phyloP scores from a whole-genome alignment of 495 filamentous ascomycete genomes.

The Bryoglossum gracile region DNA sequence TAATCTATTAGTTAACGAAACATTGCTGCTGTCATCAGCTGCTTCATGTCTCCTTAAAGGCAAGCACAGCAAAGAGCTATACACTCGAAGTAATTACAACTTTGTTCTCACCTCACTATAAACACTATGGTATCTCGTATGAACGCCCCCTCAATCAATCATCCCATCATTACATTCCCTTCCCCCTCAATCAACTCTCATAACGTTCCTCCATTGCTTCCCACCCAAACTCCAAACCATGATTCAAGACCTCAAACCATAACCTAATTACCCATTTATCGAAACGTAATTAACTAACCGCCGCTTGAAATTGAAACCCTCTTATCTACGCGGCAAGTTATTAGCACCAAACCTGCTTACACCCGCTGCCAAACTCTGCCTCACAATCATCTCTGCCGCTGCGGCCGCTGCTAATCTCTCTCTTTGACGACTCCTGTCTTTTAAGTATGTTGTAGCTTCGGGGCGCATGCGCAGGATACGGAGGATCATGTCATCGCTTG shows the following conservation, averaged over 20 bases:
- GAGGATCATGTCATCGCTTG: slow-evolving; percentile 97
- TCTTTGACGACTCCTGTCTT: slow-evolving; percentile 86
- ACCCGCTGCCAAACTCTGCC: slow-evolving; percentile 76
- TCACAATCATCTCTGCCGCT: slow-evolving; percentile 89
- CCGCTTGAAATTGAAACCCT: not conserved
- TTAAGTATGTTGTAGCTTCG: slow-evolving; percentile 85
- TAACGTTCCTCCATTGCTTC: not conserved
- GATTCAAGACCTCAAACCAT: not conserved
- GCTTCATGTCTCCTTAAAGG: no score
- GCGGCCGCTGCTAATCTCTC: slow-evolving; percentile 84
- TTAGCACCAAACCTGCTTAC: slow-evolving; percentile 54
- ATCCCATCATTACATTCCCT: slow-evolving; percentile 6
- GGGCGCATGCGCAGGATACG: slow-evolving; percentile 93
- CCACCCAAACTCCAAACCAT: not conserved
- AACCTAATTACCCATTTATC: not conserved
- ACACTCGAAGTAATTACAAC: no score
- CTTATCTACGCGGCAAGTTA: slow-evolving; percentile 34
- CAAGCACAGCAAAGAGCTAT: no score
- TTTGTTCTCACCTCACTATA: not conserved
- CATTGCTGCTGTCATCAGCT: no score
- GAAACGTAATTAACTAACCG: no score
- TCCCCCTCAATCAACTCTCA: not conserved
- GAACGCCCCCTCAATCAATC: slow-evolving; percentile 5
- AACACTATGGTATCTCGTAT: slow-evolving; percentile 19
- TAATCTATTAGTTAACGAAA: no score